phyloP scores from a whole-genome alignment of 2,329 filamentous ascomycete species.

The Fusarium sterilihyphosum region DNA sequence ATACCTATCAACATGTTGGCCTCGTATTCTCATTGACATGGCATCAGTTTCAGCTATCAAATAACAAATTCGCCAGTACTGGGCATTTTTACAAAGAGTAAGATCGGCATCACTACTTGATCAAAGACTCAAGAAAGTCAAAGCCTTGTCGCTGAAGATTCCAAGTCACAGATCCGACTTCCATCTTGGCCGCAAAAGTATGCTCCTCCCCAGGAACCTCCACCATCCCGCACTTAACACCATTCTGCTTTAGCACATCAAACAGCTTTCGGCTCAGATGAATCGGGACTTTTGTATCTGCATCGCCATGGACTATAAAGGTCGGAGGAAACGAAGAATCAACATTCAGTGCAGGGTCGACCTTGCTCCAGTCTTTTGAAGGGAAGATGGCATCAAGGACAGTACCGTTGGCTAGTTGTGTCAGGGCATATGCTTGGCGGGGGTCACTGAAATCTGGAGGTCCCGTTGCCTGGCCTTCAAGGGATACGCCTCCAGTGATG shows the following conservation, averaged over 20 bases:
- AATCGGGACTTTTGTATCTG: not conserved
- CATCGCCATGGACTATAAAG: not conserved
- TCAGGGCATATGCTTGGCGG: not conserved
- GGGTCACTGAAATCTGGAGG: not conserved
- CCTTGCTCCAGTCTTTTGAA: not conserved
- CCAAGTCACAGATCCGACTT: not conserved
- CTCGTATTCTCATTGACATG: not conserved
- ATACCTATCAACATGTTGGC: no score
- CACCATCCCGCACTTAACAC: not conserved
- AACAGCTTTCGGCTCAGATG: not conserved
- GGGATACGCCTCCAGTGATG: not conserved
- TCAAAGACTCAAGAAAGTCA: not conserved
- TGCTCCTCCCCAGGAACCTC: not conserved
- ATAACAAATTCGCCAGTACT: not conserved
- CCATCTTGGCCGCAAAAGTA: not conserved
- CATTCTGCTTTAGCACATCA: not conserved
- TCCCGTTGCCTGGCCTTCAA: not conserved
- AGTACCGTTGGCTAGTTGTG: not conserved
- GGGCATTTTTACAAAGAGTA: not conserved
- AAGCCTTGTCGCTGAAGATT: not conserved
- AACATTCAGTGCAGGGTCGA: not conserved
- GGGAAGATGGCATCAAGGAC: not conserved
- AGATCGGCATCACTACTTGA: accelerated
- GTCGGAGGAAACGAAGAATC: not conserved
- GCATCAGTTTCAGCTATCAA: not conserved